phyloP scores from a whole-genome alignment of 148 eudicot genomes.

The Fagopyrum esculentum region DNA sequence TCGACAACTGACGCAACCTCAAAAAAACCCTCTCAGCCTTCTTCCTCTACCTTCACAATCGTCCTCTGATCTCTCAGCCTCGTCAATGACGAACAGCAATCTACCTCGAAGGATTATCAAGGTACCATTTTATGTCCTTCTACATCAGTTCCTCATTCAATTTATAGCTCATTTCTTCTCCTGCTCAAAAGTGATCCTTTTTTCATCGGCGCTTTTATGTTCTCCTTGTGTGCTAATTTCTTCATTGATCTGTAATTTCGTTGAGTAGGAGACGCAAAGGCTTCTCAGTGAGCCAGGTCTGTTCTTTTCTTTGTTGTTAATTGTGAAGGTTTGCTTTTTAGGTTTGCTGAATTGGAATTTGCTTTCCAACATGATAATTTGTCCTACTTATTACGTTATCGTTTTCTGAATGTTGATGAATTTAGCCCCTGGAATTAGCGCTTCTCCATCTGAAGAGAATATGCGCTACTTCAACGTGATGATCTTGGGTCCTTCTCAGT shows the following conservation, averaged over 20 bases:
- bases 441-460: constrained; percentile 19
- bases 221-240: not conserved
- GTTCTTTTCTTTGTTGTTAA: not conserved
- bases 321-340: not conserved
- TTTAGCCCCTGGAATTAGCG: constrained; percentile 19
- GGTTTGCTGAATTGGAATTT: not conserved
- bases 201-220: not conserved
- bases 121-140: not conserved
- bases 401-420: not conserved
- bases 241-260: not conserved
- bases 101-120: constrained; percentile 13
- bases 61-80: constrained; percentile 3
- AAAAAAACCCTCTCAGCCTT: not conserved
- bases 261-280: constrained; percentile 19
- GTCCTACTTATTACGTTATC: not conserved
- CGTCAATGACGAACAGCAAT: constrained; percentile 13
- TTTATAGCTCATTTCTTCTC: not conserved
- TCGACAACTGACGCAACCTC: not conserved
- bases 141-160: not conserved
- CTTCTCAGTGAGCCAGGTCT: constrained; percentile 21
- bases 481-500: constrained; percentile 19
- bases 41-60: not conserved
- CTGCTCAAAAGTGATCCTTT: not conserved
- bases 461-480: constrained; percentile 19
- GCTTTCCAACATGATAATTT: not conserved